These are phyloP conservation scores for Tetraselmis chui DNA, from an alignment of 139 green algal species.

Conservation along the genomic window DNA sequence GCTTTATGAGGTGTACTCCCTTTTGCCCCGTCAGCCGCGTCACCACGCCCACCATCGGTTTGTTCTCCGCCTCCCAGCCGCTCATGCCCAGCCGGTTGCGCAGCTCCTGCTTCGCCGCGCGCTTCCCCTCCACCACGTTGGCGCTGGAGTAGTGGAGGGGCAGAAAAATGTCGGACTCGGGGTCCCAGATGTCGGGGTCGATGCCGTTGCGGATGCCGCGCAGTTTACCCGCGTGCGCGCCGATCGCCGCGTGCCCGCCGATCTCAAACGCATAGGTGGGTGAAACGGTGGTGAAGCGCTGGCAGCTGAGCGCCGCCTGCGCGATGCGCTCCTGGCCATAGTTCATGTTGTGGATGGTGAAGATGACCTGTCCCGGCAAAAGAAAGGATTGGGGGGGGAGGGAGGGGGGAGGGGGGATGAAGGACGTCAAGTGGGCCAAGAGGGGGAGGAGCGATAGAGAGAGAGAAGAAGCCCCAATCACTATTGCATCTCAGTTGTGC, in stretches of 20 bases:
- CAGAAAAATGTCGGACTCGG: slow-evolving; percentile 63
- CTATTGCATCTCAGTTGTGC: no score
- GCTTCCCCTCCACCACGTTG: slow-evolving; percentile 39
- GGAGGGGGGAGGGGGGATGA: not conserved
- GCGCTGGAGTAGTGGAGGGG: slow-evolving; percentile 43
- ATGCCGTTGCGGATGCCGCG: slow-evolving; percentile 86
- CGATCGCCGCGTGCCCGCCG: slow-evolving; percentile 49
- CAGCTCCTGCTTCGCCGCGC: slow-evolving; percentile 31
- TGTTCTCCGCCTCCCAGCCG: slow-evolving; percentile 35
- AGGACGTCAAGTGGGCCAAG: no score
- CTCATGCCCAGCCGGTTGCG: slow-evolving; percentile 48
- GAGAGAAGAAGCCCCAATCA: no score
- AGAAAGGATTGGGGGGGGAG: not conserved
- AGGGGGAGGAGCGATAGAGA: not conserved
- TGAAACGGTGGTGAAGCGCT: slow-evolving; percentile 86
- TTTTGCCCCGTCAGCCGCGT: slow-evolving; percentile 87
- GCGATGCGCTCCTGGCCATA: slow-evolving; percentile 65
- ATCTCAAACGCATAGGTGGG: slow-evolving; percentile 81
- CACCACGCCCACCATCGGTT: slow-evolving; percentile 69
- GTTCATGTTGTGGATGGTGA: slow-evolving; percentile 95
- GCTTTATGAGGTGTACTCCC: slow-evolving; percentile 52
- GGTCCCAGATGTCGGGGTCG: slow-evolving; percentile 96
- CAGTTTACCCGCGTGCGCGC: slow-evolving; percentile 22
- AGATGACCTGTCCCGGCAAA: slow-evolving; percentile 25
- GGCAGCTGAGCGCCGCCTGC: slow-evolving; percentile 65